Base-by-base conservation (phyloP, 306 rosid genomes). In the Phaseolus lunatus region DNA sequence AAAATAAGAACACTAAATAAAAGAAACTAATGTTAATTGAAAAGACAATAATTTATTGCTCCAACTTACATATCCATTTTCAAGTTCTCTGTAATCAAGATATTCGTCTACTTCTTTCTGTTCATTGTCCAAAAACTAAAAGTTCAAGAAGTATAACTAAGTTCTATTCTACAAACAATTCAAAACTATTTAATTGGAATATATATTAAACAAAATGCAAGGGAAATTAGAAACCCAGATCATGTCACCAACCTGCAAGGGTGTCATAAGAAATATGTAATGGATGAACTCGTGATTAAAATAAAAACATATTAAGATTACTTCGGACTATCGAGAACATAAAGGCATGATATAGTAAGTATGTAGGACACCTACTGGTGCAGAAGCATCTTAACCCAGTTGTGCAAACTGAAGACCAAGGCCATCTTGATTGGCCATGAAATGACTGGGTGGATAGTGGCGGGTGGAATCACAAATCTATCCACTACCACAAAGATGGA, bases 371-470 rank as follows among this genome's bases (percentile, higher is more conserved):
- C 97, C 86, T 77, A 95, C 99, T 10, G 99, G 97, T 50, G 99
- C 99, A 72, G 99, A 95, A 56, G 99, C 99, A 85, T 95, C 99
- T 65, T 97, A 93, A 75, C 99, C 97, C 72, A 95, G 97, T 82
- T 95, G 97, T 4, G 99, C 99, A 49, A 95, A 89, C 94, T 95
- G 93, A 70, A 90, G 80, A 47, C 97, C 99, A 85, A 95, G 88
- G 84, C 97, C 85, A 9, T 50, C 96, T 86, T 89, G 99, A 85
- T 88, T 92, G 83, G 92, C 88, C 96, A 95, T 75, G 84, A 87
- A 90, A 85, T 86, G 99, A 67, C 97, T 97, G 26, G 95, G 48
- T 72, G 99, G 97, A 86, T 95, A 90, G 61, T 97, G 93, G 79
- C 77, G 89, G 70, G 85, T 74, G 75, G 99, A 85, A 86, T n/a